A percentile compares a stretch with the other conserved stretches of the same genome.
Evolutionary conservation across 1,139 yeast species (phyloP).

Genomic region (Yamadazyma mexicana): DNA sequence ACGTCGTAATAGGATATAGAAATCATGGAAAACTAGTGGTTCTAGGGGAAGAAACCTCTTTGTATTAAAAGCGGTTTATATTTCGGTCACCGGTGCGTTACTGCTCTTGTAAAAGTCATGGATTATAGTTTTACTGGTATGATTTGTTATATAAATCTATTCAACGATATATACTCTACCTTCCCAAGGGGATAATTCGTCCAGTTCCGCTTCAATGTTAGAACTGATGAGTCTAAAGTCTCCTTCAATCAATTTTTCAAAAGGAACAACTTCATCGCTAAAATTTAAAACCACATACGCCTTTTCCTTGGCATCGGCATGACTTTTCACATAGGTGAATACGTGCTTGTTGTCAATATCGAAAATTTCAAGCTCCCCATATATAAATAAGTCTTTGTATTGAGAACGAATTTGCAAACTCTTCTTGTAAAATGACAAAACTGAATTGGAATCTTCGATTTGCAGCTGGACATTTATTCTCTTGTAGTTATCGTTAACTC

Average conservation of each 20-base stretch:
- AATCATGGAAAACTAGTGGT: too few species aligned
- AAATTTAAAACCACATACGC: constrained; percentile 48
- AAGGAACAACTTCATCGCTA: constrained; percentile 26
- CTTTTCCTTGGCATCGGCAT: constrained; percentile 7
- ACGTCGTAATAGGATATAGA: background rate
- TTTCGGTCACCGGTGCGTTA: too few species aligned
- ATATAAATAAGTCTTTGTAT: constrained; percentile 40
- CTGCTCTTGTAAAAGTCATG: too few species aligned
- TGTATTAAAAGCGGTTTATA: too few species aligned
- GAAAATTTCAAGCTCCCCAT: constrained; percentile 46
- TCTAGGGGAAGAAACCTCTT: too few species aligned
- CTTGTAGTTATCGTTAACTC: constrained; percentile 48
- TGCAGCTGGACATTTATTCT: constrained; percentile 49
- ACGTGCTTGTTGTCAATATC: constrained; percentile 37
- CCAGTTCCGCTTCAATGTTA: too few species aligned
- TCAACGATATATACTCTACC: too few species aligned
- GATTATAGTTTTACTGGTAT: too few species aligned
- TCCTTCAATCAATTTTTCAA: constrained; percentile 27
- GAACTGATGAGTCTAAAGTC: too few species aligned
- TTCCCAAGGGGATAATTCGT: too few species aligned
- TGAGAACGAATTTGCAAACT: constrained; percentile 44
- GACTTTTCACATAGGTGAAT: constrained; percentile 42
- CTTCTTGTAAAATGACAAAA: constrained; percentile 44
- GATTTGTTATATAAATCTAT: too few species aligned
- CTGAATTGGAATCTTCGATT: constrained; percentile 43